Conservation (phyloP, 2,329 filamentous ascomycete species). For the Sclerotinia borealis region DNA sequence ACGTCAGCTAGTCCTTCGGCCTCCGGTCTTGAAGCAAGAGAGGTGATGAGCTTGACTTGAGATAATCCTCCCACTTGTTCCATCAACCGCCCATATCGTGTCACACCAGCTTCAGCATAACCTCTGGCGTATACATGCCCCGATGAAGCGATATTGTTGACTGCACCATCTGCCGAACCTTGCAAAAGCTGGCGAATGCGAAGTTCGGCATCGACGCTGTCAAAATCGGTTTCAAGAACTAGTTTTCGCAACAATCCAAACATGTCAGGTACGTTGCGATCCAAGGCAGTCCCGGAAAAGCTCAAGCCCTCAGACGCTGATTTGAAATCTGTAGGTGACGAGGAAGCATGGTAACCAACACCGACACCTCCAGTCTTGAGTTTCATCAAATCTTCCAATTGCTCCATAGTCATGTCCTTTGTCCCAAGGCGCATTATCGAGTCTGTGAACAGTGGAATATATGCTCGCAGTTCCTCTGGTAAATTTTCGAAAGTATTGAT, state of each 20-base stretch:
- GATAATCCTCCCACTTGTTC: conserved; percentile 89
- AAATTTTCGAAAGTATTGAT: conserved; percentile 74
- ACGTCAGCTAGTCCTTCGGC: conserved; percentile 67
- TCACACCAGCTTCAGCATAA: conserved; percentile 75
- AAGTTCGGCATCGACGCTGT: conserved; percentile 70
- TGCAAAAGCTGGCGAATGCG: conserved; percentile 85
- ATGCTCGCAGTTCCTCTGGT: conserved; percentile 74
- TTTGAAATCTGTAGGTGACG: conserved; percentile 66
- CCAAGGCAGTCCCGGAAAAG: conserved; percentile 80
- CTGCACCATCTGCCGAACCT: conserved; percentile 77
- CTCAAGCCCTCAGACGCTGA: conserved; percentile 74
- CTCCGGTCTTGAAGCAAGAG: conserved; percentile 66
- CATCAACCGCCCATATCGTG: conserved; percentile 61
- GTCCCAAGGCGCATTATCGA: conserved; percentile 91
- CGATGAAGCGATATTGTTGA: conserved; percentile 85
- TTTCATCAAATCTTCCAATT: conserved; percentile 93
- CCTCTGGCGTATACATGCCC: conserved; percentile 83
- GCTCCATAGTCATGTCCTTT: conserved; percentile 80
- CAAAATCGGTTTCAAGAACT: conserved; percentile 84
- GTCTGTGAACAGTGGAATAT: conserved; percentile 87
- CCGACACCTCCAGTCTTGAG: conserved; percentile 89
- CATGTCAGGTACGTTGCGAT: conserved; percentile 87
- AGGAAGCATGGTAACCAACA: conserved; percentile 75
- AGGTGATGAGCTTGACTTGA: conserved; percentile 78
- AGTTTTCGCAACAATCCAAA: conserved; percentile 76